Evolutionary conservation across 1,284 basidiomycete species (phyloP), one percentile per base, ranked within the genome.

Genomic region (Ceratobasidium sp.): DNA sequence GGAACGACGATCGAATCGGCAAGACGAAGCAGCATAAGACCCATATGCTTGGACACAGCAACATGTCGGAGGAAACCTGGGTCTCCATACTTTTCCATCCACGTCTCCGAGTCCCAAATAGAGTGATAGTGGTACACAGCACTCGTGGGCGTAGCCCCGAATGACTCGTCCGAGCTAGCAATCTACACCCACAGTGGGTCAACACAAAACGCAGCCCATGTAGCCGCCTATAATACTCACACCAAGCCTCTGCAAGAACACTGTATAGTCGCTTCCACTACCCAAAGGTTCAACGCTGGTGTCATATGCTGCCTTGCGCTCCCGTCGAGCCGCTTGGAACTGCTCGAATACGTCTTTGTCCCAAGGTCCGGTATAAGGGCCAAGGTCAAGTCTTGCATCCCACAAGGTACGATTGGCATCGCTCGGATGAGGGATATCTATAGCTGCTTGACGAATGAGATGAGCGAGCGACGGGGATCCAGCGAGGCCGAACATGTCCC

Each of bases 81-180:
- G 81, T 96, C 94, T 46, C 86, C 92, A 79, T 89, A 95, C 34
- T 84, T 81, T 78, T 92, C 88, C 81, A 92, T 90, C 90, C 90
- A 96, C 64, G 84, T 82, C 78, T 90, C 87, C 29, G 86, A 88
- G 81, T 96, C 94, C 80, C 92, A 96, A 76, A 94, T 87, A 16
- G 90, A 92, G 79, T 92, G 90, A 78, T 92, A 93, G 80, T 93
- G 92, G 79, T 93, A 93, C 5, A 88, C 86, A 5, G 93, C 86
- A 79, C 93, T 91, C 58, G 81, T 81, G 0, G 81, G 81, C 22
- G 85, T 85, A 5, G 79, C 79, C 0, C 80, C 78, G 77, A 90
- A 90, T 6, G 87, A 87, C 62, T 86, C 83, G 77, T 89, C 83
- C 51, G 84, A 81, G 76, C 87, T 87, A 27, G 89, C 84, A 64